Base-by-base conservation (phyloP, 768 basidiomycete species). In the Lentinula boryana region DNA sequence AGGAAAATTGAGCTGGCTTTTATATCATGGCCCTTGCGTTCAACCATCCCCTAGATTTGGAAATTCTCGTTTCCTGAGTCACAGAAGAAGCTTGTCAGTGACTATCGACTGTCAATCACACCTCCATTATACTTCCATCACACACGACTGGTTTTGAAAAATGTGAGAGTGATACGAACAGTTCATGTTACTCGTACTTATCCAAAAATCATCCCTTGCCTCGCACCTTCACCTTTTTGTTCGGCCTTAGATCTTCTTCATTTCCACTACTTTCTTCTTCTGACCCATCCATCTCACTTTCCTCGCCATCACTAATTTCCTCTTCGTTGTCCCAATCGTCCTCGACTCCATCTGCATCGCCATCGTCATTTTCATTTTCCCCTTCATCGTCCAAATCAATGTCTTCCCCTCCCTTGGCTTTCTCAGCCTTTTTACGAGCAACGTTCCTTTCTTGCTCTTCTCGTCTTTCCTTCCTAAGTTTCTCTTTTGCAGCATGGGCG, bases 401-500 rank as follows among this genome's bases (percentile, higher is more conserved):
- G 62, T 64, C 59, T 56, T 67, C 35, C 55, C 63, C 27, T 65
- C 72, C 64, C 67, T 67, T 60, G 66, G 70, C 63, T 50, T 62
- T 60, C 12, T 63, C 62, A 63, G 78, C 81, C 71, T 88, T 88
- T 76, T 98, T 99, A 52, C 88, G 82, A 52, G 83, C 80, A 5
- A 98, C 91, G 72, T 98, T 99, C 58, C 83, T 81, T 70, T 93
- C 95, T 69, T 98, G 97, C 69, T 97, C 93, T 62, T 90, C 89
- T 65, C 89, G 78, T 63, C 95, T 80, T 65, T 92, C 80, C 66
- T 89, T 87, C 64, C 86, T 83, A 48, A 93, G 70, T 70, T 81
- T 88, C 63, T 86, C 87, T 67, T 89, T 91, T 23, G 85, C 88
- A 2, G 84, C 88, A 68, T 95, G 91, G 27, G 87, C 84, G 27